These are phyloP conservation scores for Syncephalastrum racemosum DNA, from an alignment of 371 early-diverging fungal species.

Conservation along the genomic window DNA sequence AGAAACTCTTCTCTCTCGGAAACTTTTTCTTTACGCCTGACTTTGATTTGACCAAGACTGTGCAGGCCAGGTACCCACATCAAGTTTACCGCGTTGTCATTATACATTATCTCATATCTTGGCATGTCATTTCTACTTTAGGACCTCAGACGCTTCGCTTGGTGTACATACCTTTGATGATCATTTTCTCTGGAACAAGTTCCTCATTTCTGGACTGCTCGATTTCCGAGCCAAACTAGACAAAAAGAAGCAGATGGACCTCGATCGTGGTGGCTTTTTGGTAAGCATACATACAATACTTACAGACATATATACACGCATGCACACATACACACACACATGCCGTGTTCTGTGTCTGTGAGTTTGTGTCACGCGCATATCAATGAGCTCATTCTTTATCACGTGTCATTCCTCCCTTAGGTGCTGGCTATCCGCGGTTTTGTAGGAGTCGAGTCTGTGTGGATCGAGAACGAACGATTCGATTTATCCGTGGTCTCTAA, in stretches of 20 bases:
- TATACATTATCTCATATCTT: background rate
- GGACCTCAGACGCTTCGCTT: conserved; percentile 45
- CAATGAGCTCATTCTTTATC: no score
- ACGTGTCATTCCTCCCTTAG: conserved; percentile 20
- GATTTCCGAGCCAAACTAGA: conserved; percentile 73
- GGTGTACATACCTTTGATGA: conserved; percentile 58
- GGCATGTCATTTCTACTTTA: conserved; percentile 8
- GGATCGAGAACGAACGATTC: conserved; percentile 40
- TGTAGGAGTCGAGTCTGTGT: conserved; percentile 53
- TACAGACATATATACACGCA: background rate
- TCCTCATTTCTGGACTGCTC: conserved; percentile 75
- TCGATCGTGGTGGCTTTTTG: conserved; percentile 74
- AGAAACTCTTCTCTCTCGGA: conserved; percentile 68
- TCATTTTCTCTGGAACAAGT: conserved; percentile 89
- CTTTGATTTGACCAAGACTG: conserved; percentile 72
- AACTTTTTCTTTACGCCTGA: conserved; percentile 78
- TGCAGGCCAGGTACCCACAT: conserved; percentile 62
- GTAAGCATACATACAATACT: conserved; percentile 26
- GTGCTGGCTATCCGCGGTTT: conserved; percentile 70
- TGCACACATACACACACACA: no score
- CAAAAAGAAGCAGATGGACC: conserved; percentile 56
- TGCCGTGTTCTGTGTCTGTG: no score
- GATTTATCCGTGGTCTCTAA: conserved; percentile 86
- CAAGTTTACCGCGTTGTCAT: background rate
- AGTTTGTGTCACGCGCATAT: no score